Conservation (phyloP, 1,284 basidiomycete species). For the Pseudozyma tsukubaensis region DNA sequence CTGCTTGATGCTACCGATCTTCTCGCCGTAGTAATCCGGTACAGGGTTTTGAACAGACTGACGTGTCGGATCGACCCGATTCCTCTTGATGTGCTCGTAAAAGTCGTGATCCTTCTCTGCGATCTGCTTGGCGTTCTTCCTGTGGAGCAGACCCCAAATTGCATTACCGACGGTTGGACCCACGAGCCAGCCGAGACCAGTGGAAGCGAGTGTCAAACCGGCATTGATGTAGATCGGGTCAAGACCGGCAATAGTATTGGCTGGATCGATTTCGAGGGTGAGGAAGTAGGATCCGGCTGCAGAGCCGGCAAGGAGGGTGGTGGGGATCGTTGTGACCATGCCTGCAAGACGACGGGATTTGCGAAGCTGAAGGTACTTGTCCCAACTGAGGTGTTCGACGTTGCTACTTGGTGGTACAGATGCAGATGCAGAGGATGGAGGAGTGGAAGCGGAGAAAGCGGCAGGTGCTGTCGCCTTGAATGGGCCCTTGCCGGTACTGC, state of each 20-base stretch:
- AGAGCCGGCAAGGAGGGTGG: slow-evolving; percentile 56
- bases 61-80: slow-evolving; percentile 59
- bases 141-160: slow-evolving; percentile 59
- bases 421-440: slow-evolving; percentile 15
- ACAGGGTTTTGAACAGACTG: slow-evolving; percentile 66
- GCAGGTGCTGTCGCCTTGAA: slow-evolving; percentile 19
- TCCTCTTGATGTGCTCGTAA: slow-evolving; percentile 59
- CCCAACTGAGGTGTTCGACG: slow-evolving; percentile 32
- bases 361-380: slow-evolving; percentile 58
- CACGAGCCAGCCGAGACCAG: slow-evolving; percentile 62
- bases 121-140: slow-evolving; percentile 53
- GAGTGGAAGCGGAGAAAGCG: slow-evolving; percentile 2
- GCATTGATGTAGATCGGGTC: slow-evolving; percentile 63
- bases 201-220: slow-evolving; percentile 59
- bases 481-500: neutral
- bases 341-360: slow-evolving; percentile 57
- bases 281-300: slow-evolving; percentile 62
- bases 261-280: slow-evolving; percentile 61
- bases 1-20: slow-evolving; percentile 62
- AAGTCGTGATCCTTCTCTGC: slow-evolving; percentile 62
- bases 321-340: slow-evolving; percentile 61
- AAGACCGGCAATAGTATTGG: slow-evolving; percentile 56
- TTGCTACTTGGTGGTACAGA: slow-evolving; percentile 1
- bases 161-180: slow-evolving; percentile 59
- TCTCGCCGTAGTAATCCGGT: slow-evolving; percentile 67